Conservation (phyloP, 192 early-diverging fungal species). For the Chytriomyces sp. region DNA sequence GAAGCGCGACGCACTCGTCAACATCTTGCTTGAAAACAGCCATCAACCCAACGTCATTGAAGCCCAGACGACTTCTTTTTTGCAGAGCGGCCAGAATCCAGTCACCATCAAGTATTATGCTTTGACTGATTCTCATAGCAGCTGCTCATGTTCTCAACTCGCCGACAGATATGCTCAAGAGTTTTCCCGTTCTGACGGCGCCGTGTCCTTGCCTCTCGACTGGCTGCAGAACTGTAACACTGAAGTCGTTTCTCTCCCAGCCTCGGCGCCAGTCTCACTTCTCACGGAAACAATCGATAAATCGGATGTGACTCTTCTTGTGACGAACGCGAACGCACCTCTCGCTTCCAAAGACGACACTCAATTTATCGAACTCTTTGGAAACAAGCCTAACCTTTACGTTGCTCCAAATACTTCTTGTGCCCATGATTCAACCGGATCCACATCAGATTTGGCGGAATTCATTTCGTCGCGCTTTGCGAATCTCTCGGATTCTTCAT, state of each 20-base stretch:
- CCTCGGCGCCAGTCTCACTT: background rate
- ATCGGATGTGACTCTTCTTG: constrained; percentile 46
- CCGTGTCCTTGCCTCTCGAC: constrained; percentile 22
- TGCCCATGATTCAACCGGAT: background rate
- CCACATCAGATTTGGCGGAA: constrained; percentile 1
- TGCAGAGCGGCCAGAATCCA: background rate
- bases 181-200: constrained; percentile 5
- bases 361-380: constrained; percentile 35
- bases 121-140: too few species aligned
- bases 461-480: constrained; percentile 15
- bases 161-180: constrained; percentile 15
- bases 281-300: constrained; percentile 33
- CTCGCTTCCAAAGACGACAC: constrained; percentile 29
- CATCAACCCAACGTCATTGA: constrained; percentile 5
- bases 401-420: constrained; percentile 39
- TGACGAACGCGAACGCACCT: constrained; percentile 33
- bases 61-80: constrained; percentile 1
- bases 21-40: constrained; percentile 40
- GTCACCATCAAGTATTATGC: constrained; percentile 16
- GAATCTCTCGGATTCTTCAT: constrained; percentile 11
- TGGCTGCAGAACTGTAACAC: constrained; percentile 18
- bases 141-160: too few species aligned
- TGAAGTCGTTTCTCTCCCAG: constrained; percentile 8
- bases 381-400: constrained; percentile 39
- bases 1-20: constrained; percentile 33